phyloP scores from a whole-genome alignment of 805 yeast species.

The Blastobotrys peoriensis region DNA sequence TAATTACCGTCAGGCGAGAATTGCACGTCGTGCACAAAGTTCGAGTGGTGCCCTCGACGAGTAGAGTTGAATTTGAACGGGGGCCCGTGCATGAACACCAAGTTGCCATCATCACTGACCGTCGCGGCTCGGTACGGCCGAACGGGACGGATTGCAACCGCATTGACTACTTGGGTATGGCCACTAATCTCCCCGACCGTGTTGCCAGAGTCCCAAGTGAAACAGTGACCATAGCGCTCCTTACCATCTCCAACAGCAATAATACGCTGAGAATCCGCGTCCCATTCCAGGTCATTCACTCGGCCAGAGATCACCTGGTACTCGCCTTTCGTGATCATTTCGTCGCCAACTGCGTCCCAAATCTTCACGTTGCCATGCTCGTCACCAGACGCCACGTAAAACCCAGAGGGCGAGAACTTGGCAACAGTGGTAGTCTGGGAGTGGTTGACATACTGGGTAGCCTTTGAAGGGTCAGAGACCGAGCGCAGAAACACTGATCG shows the following conservation, averaged over 20 bases:
- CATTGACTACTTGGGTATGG: slow-evolving; percentile 76
- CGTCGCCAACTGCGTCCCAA: slow-evolving; percentile 65
- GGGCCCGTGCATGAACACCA: slow-evolving; percentile 85
- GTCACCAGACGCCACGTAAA: slow-evolving; percentile 87
- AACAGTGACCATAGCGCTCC: slow-evolving; percentile 86
- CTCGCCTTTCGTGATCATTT: slow-evolving; percentile 65
- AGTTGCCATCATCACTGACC: slow-evolving; percentile 79
- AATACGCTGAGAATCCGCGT: slow-evolving; percentile 74
- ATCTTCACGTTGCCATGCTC: slow-evolving; percentile 82
- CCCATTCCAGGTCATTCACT: slow-evolving; percentile 85
- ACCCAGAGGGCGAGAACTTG: slow-evolving; percentile 82
- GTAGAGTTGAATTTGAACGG: slow-evolving; percentile 83
- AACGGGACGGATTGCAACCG: slow-evolving; percentile 74
- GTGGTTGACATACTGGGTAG: slow-evolving; percentile 72
- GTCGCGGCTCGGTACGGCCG: slow-evolving; percentile 94
- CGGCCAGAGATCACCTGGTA: slow-evolving; percentile 74
- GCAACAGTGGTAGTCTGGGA: slow-evolving; percentile 71
- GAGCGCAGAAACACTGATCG: slow-evolving; percentile 71
- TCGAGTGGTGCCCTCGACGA: slow-evolving; percentile 67
- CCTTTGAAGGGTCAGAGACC: slow-evolving; percentile 44
- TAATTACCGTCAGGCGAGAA: slow-evolving; percentile 76
- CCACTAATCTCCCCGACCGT: slow-evolving; percentile 96
- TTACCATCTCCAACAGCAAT: slow-evolving; percentile 95
- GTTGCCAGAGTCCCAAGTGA: slow-evolving; percentile 91
- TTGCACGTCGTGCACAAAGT: slow-evolving; percentile 72